Evolutionary conservation across 768 basidiomycete species (phyloP).

Genomic region (Hericium rajendrae): DNA sequence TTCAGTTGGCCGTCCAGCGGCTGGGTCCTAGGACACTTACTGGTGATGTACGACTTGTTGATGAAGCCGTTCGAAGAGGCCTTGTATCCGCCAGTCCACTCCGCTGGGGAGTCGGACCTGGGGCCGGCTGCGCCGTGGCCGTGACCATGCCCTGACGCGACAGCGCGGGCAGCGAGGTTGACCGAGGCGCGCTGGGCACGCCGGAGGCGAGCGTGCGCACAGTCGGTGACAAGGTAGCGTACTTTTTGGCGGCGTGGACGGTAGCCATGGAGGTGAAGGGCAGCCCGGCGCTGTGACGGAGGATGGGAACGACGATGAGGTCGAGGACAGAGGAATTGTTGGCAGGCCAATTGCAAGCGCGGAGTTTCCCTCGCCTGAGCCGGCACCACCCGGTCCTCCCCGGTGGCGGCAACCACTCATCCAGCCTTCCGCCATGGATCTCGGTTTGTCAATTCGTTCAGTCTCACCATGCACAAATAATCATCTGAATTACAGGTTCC

Average conservation of each 20-base stretch:
- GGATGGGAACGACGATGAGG: background rate
- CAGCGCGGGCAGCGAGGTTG: conserved; percentile 61
- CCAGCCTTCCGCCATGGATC: background rate
- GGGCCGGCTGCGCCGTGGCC: conserved; percentile 38
- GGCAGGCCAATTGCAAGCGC: conserved; percentile 1
- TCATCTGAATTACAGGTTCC: background rate
- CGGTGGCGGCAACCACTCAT: background rate
- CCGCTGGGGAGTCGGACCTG: conserved; percentile 53
- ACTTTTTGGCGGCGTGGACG: conserved; percentile 70
- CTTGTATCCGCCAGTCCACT: conserved; percentile 46
- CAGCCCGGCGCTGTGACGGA: background rate
- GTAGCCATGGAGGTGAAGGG: conserved; percentile 43
- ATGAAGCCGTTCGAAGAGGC: conserved; percentile 44
- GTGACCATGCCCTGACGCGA: conserved; percentile 42
- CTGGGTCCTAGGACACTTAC: conserved; percentile 32
- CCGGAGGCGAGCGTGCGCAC: conserved; percentile 73
- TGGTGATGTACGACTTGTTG: conserved; percentile 52
- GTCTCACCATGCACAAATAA: background rate
- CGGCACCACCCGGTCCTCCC: conserved; percentile 32
- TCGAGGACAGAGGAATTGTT: background rate
- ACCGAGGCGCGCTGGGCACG: conserved; percentile 64
- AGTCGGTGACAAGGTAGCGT: conserved; percentile 73
- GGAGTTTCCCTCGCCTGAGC: conserved; percentile 18
- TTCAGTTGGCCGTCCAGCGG: conserved; percentile 23
- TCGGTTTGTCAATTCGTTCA: background rate